These are phyloP conservation scores for Chaetomiaceae sp. DNA, from an alignment of 2,329 filamentous ascomycete genomes.

Conservation along the genomic window DNA sequence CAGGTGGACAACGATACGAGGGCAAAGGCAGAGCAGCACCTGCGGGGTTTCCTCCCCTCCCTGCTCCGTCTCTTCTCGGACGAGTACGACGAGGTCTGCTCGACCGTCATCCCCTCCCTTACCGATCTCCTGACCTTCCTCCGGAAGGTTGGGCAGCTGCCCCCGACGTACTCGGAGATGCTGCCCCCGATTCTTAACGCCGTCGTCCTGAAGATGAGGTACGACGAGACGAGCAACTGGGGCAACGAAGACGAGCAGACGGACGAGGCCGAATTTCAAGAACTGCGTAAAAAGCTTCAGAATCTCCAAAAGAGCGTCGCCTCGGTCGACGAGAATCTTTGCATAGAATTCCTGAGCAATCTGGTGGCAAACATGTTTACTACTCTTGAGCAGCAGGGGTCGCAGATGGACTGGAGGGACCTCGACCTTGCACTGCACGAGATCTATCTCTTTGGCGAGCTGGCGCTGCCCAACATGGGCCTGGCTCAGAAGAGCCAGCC, in stretches of 20 bases:
- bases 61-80: constrained; percentile 93
- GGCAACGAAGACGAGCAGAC: constrained; percentile 91
- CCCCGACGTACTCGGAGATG: constrained; percentile 72
- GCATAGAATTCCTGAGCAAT: constrained; percentile 81
- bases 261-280: constrained; percentile 95
- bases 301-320: constrained; percentile 90
- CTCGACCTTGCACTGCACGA: constrained; percentile 90
- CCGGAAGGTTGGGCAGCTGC: constrained; percentile 71
- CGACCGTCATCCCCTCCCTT: constrained; percentile 86
- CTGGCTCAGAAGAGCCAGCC: constrained; percentile 82
- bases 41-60: constrained; percentile 79
- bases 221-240: constrained; percentile 91
- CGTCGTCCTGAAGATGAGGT: constrained; percentile 93
- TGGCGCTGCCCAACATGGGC: constrained; percentile 83
- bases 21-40: constrained; percentile 71
- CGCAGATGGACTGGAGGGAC: constrained; percentile 86
- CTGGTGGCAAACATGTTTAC: constrained; percentile 85
- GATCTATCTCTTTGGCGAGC: constrained; percentile 92
- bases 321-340: constrained; percentile 79
- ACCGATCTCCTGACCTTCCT: constrained; percentile 90
- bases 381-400: constrained; percentile 67
- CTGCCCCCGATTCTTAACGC: constrained; percentile 84
- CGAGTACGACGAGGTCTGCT: constrained; percentile 97
- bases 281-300: constrained; percentile 83
- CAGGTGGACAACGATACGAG: constrained; percentile 59